Percentiles rank a stretch among this genome's conserved stretches.
Conservation (phyloP, 1,139 yeast species). For the Saccharomyces hybrid region DNA sequence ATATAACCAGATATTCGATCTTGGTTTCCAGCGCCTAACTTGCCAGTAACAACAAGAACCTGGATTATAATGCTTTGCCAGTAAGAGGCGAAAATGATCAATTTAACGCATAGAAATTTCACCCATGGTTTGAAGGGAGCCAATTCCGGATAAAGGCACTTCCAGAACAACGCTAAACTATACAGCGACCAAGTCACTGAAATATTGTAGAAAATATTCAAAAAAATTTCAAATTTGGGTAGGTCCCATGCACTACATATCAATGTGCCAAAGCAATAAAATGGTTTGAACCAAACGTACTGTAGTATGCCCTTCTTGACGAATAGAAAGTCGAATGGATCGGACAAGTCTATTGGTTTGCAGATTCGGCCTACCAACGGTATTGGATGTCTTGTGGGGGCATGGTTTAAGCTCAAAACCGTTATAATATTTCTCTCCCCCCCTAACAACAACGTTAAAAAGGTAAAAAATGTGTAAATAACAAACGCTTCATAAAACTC, state of each 20-base stretch:
- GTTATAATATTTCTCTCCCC: conserved; percentile 82
- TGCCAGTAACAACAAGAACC: conserved; percentile 48
- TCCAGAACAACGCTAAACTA: conserved; percentile 87
- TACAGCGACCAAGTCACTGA: conserved; percentile 79
- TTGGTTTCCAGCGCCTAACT: conserved; percentile 32
- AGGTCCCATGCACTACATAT: conserved; percentile 44
- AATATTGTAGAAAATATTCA: conserved; percentile 60
- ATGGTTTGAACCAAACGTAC: conserved; percentile 90
- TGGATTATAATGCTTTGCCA: conserved; percentile 87
- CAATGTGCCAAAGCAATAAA: conserved; percentile 53
- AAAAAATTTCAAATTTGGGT: conserved; percentile 25
- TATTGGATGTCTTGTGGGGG: conserved; percentile 68
- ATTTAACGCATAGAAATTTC: conserved; percentile 84
- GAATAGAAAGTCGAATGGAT: conserved; percentile 67
- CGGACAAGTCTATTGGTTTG: conserved; percentile 69
- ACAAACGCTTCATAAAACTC: conserved; percentile 96
- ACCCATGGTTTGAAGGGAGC: conserved; percentile 81
- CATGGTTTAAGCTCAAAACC: conserved; percentile 61
- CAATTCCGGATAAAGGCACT: conserved; percentile 68
- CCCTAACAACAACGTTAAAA: conserved; percentile 76
- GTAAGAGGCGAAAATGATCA: conserved; percentile 89
- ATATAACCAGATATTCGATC: conserved; percentile 36
- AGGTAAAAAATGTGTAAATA: conserved; percentile 81
- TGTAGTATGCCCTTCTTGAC: conserved; percentile 85
- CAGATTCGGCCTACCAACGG: conserved; percentile 40